Conservation (phyloP, 2,329 filamentous ascomycete genomes). For the Xylaria sp. region DNA sequence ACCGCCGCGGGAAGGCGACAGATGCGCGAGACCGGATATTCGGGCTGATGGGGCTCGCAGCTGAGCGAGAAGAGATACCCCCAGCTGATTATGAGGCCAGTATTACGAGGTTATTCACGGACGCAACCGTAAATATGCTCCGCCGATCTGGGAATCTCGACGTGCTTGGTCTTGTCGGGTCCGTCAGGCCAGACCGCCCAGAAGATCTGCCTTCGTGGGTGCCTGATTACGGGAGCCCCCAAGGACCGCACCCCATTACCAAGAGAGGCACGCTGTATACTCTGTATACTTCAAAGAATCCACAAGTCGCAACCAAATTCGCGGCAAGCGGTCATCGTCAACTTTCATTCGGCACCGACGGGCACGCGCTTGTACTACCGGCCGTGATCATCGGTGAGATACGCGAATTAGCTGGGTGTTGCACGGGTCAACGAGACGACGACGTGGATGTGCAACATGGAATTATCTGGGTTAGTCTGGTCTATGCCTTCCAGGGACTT, state of each 20-base stretch:
- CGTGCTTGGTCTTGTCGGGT: conserved; percentile 25
- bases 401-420: conserved; percentile 23
- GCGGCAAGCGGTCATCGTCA: conserved; percentile 19
- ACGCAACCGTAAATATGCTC: conserved; percentile 21
- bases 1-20: conserved; percentile 27
- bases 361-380: conserved; percentile 27
- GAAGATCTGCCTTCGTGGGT: conserved; percentile 32
- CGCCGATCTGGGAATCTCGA: conserved; percentile 26
- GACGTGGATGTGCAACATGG: conserved; percentile 28
- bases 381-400: conserved; percentile 27
- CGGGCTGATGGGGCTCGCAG: conserved; percentile 26
- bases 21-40: conserved; percentile 29
- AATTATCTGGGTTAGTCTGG: conserved; percentile 15
- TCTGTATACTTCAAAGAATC: conserved; percentile 25
- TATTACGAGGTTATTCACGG: conserved; percentile 21
- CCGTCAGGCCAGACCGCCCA: conserved; percentile 25
- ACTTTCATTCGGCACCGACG: conserved; percentile 23
- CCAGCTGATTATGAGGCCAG: conserved; percentile 24
- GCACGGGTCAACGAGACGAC: conserved; percentile 19
- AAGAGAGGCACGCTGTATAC: conserved; percentile 28
- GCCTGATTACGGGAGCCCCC: conserved; percentile 30
- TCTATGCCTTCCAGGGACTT: conserved; percentile 18
- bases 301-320: conserved; percentile 25
- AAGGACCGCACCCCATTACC: conserved; percentile 29
- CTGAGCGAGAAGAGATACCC: conserved; percentile 29